These are phyloP conservation scores for Begonia loranthoides DNA, from an alignment of 306 rosid species.

Conservation along the genomic window DNA sequence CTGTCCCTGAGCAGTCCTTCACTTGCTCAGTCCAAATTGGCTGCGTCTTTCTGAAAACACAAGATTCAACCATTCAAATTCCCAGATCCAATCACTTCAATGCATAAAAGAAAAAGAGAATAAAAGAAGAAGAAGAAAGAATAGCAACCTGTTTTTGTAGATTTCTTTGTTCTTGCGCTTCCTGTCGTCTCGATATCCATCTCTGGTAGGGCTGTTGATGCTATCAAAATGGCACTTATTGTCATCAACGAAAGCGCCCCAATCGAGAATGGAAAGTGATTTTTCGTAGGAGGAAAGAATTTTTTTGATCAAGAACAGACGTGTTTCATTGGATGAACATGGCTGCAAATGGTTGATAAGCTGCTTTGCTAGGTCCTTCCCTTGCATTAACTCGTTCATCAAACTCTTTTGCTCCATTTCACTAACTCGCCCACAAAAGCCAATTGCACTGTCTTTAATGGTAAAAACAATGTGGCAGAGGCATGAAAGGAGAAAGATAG, in stretches of 20 bases:
- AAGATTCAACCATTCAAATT: no score
- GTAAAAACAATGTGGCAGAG: no score
- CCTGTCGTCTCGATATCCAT: background rate
- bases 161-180: no score
- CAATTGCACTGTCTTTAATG: no score
- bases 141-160: no score
- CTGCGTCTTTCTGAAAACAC: no score
- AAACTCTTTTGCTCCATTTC: slow-evolving; percentile 25
- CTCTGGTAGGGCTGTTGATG: background rate
- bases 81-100: no score
- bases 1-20: no score
- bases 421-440: background rate
- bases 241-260: slow-evolving; percentile 15
- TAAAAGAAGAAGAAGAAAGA: no score
- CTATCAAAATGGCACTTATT: slow-evolving; percentile 5
- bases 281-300: slow-evolving; percentile 43
- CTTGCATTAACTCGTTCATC: slow-evolving; percentile 39
- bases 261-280: slow-evolving; percentile 28
- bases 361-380: slow-evolving; percentile 46
- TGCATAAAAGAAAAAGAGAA: no score
- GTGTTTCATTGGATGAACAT: slow-evolving; percentile 25
- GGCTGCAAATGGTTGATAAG: slow-evolving; percentile 25
- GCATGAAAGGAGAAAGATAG: no score
- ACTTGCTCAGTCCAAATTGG: no score
- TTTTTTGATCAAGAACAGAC: slow-evolving; percentile 30